Base-by-base conservation (phyloP, 768 basidiomycete species). In the Suillus sp. region DNA sequence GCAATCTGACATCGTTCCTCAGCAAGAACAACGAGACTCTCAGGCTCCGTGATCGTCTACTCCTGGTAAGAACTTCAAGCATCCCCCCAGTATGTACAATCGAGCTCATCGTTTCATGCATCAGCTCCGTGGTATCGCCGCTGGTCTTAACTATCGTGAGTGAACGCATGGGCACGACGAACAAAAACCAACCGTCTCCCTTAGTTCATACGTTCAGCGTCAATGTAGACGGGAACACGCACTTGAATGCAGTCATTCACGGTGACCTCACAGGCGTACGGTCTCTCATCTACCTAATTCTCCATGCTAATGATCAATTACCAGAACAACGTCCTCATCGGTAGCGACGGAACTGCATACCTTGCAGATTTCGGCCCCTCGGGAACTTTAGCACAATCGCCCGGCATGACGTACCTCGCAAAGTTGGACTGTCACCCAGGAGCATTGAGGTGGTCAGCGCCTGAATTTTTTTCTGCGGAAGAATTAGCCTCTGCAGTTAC, bases 331-430 rank as follows among this genome's bases (percentile, higher is more conserved):
- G n/a, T 61, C 16, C 74, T 82, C 22, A 76, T 83, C 53, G 76
- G 78, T 60, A 74, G 75, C 62, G 65, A 78, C 14, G 71, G 75
- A 30, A 74, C 72, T 22, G 79, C 76, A 4, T 73, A 72, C 11
- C 66, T 83, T n/a, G 77, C 77, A 61, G 81, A 82, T 61, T 82
- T 82, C 63, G 81, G 81, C 3, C 68, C 81, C 5, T 81, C 79
- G 10, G 78, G 66, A 38, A 75, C 81, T 54, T 68, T 77, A 10
- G 67, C 67, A 20, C 75, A 78, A 59, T 70, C 75, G 60, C 68
- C 73, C 37, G 68, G 71, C 18, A 5, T 73, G 69, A 54, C 53
- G 20, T 61, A 61, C 25, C 16, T 55, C 7, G 55, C 40, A 1
- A 40, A 7, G 6, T 32, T 14, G 13, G 35, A 30, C 8, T 79